A percentile compares a stretch with the other conserved stretches of the same genome.
Conservation (phyloP, 2,329 filamentous ascomycete genomes). For the Fusarium proliferatum region DNA sequence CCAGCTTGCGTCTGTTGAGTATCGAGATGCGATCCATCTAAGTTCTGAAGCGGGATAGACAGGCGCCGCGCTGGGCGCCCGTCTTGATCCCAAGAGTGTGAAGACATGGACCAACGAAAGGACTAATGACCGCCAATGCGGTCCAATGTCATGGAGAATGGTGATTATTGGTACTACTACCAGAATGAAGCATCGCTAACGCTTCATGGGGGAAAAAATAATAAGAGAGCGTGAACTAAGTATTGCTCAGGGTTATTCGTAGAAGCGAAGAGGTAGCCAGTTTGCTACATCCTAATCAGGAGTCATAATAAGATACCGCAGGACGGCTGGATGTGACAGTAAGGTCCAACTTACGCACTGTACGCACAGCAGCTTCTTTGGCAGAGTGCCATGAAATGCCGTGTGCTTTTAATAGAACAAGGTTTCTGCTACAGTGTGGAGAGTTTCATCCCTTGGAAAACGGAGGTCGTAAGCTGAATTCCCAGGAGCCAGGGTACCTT, state of each 20-base stretch:
- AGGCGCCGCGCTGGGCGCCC: constrained; percentile 43
- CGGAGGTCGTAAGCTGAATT: constrained; percentile 29
- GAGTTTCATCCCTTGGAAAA: constrained; percentile 21
- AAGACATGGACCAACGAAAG: constrained; percentile 46
- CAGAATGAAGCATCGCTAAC: constrained; percentile 37
- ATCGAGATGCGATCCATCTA: constrained; percentile 50
- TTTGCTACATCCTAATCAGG: constrained; percentile 32
- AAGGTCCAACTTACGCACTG: constrained; percentile 25
- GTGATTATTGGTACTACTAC: constrained; percentile 3
- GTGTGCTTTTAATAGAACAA: constrained; percentile 41
- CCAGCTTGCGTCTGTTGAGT: constrained; percentile 19
- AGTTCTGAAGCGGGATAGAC: constrained; percentile 78
- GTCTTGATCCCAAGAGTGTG: constrained; percentile 42
- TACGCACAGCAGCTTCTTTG: constrained; percentile 13
- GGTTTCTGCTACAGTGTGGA: constrained; percentile 39
- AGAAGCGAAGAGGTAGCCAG: constrained; percentile 32
- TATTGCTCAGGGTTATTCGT: constrained; percentile 14
- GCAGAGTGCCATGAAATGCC: neutral
- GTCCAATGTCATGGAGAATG: constrained; percentile 39
- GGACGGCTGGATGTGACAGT: constrained; percentile 31
- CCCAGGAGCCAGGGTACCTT: neutral
- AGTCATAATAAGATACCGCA: constrained; percentile 32
- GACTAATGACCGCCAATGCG: constrained; percentile 35
- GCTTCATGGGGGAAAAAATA: neutral
- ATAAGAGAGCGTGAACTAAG: constrained; percentile 20